Percentiles rank a stretch among this genome's conserved stretches.
Evolutionary conservation across 2,329 filamentous ascomycete species (phyloP).

Genomic region (Clarireedia homoeocarpa): DNA sequence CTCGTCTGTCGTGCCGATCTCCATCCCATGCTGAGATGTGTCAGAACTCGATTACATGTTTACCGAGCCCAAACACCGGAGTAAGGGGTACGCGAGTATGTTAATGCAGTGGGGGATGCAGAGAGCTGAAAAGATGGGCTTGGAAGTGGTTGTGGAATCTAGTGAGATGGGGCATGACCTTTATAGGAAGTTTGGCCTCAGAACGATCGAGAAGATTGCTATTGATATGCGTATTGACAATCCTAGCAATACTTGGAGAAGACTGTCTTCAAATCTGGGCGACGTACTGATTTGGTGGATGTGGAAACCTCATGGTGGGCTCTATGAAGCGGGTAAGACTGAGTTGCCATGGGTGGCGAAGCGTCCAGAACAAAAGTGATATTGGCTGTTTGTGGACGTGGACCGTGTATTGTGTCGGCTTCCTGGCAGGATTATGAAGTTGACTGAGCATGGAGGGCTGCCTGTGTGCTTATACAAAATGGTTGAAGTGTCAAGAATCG

Average conservation of each 20-base stretch:
- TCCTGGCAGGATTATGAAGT: no score
- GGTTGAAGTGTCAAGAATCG: no score
- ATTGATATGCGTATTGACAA: neutral
- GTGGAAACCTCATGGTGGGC: neutral
- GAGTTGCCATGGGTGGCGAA: neutral
- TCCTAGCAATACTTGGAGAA: neutral
- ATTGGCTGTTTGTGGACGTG: no score
- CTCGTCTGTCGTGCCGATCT: no score
- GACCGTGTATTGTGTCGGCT: no score
- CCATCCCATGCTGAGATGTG: no score
- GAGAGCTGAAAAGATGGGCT: neutral
- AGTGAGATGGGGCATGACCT: neutral
- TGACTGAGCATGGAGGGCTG: no score
- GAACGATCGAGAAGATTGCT: neutral
- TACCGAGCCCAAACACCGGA: neutral
- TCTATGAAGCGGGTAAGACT: neutral
- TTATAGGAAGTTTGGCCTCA: constrained; percentile 1
- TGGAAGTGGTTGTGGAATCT: neutral
- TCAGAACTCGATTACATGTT: neutral
- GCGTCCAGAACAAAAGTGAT: no score
- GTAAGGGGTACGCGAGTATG: neutral
- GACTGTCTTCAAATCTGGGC: neutral
- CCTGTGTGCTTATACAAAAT: no score
- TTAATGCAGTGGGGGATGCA: constrained; percentile 1
- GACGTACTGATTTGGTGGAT: neutral